Conservation (phyloP, 257 asterid species). For the Phtheirospermum japonicum region DNA sequence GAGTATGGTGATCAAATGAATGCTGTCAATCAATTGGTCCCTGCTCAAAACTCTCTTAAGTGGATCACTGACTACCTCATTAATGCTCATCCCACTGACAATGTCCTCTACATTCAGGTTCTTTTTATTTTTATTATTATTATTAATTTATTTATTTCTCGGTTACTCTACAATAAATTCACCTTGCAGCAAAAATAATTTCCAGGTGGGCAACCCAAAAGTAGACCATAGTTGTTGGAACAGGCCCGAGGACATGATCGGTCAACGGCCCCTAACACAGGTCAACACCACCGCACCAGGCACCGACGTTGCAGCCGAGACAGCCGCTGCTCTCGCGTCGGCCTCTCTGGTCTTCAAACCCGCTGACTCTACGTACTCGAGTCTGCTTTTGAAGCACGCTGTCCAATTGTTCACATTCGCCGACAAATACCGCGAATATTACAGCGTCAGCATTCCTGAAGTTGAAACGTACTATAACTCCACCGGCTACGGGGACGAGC, state of each 20-base stretch:
- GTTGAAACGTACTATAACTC: slow-evolving; percentile 69
- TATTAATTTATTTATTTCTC: too few species aligned
- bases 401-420: slow-evolving; percentile 66
- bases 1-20: slow-evolving; percentile 81
- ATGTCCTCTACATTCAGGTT: slow-evolving; percentile 80
- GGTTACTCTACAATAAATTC: too few species aligned
- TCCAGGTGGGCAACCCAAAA: slow-evolving; percentile 65
- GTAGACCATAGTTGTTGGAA: slow-evolving; percentile 82
- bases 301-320: slow-evolving; percentile 83
- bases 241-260: slow-evolving; percentile 70
- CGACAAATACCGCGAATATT: slow-evolving; percentile 52
- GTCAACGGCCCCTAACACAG: slow-evolving; percentile 56
- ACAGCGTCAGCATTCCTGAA: slow-evolving; percentile 67
- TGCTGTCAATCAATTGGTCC: slow-evolving; percentile 47
- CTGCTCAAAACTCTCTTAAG: slow-evolving; percentile 62
- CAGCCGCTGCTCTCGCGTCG: slow-evolving; percentile 88
- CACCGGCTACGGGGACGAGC: slow-evolving; percentile 91
- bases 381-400: slow-evolving; percentile 65
- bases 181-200: too few species aligned
- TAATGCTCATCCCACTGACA: slow-evolving; percentile 63
- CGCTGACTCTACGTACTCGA: slow-evolving; percentile 49
- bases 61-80: slow-evolving; percentile 88
- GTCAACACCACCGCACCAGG: slow-evolving; percentile 69
- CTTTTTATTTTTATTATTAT: too few species aligned
- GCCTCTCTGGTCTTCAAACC: slow-evolving; percentile 70